phyloP scores from a whole-genome alignment of 441 rosid species.

The Pelargonium myrrhifolium region DNA sequence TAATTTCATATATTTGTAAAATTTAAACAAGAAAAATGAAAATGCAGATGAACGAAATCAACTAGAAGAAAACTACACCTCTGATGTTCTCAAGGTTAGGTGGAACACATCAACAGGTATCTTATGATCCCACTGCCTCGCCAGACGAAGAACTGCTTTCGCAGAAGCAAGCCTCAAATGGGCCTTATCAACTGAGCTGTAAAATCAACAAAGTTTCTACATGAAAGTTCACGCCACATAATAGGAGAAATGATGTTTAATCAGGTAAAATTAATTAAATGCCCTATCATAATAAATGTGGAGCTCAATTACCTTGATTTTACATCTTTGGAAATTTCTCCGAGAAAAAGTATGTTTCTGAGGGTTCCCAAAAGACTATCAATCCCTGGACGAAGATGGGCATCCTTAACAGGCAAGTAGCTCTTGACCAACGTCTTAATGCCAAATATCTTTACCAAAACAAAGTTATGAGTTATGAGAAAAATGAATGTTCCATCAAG shows the following conservation, averaged over 20 bases:
- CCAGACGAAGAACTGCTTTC: conserved; percentile 84
- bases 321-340: conserved; percentile 72
- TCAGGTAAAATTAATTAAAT: conserved; percentile 2
- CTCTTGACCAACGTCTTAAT: conserved; percentile 92
- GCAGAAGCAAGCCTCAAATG: conserved; percentile 95
- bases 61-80: conserved; percentile 42
- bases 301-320: conserved; percentile 59
- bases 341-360: conserved; percentile 57
- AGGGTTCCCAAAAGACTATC: conserved; percentile 64
- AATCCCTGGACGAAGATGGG: conserved; percentile 86
- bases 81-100: conserved; percentile 58
- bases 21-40: conserved; percentile 6
- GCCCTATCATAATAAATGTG: neutral
- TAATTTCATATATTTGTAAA: conserved; percentile 4
- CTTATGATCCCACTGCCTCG: conserved; percentile 88
- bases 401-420: conserved; percentile 91
- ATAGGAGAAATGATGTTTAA: conserved; percentile 15
- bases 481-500: conserved; percentile 13
- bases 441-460: conserved; percentile 65
- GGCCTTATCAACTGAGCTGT: conserved; percentile 85
- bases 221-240: conserved; percentile 17
- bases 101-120: conserved; percentile 77
- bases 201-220: conserved; percentile 26
- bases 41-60: conserved; percentile 8
- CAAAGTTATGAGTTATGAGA: neutral